phyloP scores from a whole-genome alignment of 176 grass and related monocot species.

The Leersia perrieri region DNA sequence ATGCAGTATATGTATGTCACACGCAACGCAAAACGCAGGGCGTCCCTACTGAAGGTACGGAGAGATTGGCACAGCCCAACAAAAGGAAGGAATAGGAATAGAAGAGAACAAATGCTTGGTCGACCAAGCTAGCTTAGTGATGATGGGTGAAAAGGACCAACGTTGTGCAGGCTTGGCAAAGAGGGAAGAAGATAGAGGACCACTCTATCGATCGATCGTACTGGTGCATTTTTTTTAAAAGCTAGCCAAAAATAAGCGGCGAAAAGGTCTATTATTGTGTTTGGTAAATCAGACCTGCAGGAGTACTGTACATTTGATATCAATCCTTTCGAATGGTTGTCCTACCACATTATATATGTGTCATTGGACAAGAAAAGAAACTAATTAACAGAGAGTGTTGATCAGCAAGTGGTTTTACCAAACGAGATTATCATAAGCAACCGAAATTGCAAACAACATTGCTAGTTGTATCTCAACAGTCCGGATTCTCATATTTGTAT shows the following conservation, averaged over 20 bases:
- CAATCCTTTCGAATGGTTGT: background rate
- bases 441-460: too few species aligned
- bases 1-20: background rate
- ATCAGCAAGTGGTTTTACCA: background rate
- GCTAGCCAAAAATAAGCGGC: background rate
- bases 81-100: background rate
- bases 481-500: too few species aligned
- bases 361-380: too few species aligned
- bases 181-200: background rate
- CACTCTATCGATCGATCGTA: background rate
- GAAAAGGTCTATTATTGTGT: background rate
- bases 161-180: background rate
- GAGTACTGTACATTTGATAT: background rate
- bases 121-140: background rate
- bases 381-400: background rate
- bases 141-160: constrained; percentile 22
- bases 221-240: background rate
- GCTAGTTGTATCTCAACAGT: background rate
- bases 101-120: background rate
- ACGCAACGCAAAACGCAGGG: background rate
- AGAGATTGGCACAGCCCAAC: constrained; percentile 4
- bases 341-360: background rate
- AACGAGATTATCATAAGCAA: background rate
- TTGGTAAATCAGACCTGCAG: background rate
- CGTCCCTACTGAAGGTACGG: background rate